These are phyloP conservation scores for Claviceps sp. DNA, from an alignment of 2,329 filamentous ascomycete species.

Conservation along the genomic window DNA sequence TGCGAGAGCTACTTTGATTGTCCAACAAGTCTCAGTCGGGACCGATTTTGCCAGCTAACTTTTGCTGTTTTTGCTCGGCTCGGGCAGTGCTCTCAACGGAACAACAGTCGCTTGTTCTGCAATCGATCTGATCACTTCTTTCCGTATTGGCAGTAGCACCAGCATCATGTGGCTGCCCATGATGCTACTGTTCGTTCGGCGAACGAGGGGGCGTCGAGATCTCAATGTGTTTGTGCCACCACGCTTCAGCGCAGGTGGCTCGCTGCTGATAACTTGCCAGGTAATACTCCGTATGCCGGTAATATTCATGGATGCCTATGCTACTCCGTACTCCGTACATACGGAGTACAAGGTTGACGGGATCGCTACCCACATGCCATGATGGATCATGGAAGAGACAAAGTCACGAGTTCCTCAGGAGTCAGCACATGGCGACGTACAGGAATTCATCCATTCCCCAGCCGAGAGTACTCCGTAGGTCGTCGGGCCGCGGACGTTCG, in stretches of 20 bases:
- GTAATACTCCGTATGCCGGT: neutral
- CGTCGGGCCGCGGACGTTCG: neutral
- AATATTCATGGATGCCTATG: neutral
- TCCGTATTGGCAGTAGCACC: neutral
- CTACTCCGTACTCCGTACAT: neutral
- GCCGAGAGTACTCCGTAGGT: neutral
- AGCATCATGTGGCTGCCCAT: slow-evolving; percentile 3
- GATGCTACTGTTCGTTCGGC: neutral
- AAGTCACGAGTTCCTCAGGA: neutral
- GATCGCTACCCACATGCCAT: neutral
- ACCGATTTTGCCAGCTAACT: neutral
- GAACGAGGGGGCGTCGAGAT: slow-evolving; percentile 1
- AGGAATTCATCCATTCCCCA: neutral
- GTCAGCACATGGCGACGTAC: neutral
- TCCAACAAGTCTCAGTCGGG: neutral
- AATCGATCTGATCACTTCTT: neutral
- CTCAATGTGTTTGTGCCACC: slow-evolving; percentile 1
- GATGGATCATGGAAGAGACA: neutral
- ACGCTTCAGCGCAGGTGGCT: neutral
- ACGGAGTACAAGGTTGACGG: neutral
- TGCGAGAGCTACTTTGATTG: neutral
- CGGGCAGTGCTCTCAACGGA: neutral
- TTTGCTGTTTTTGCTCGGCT: neutral
- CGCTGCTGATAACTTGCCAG: neutral
- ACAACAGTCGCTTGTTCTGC: neutral